Evolutionary conservation across 2,329 filamentous ascomycete genomes (phyloP).

Genomic region (Aspergillus niger): DNA sequence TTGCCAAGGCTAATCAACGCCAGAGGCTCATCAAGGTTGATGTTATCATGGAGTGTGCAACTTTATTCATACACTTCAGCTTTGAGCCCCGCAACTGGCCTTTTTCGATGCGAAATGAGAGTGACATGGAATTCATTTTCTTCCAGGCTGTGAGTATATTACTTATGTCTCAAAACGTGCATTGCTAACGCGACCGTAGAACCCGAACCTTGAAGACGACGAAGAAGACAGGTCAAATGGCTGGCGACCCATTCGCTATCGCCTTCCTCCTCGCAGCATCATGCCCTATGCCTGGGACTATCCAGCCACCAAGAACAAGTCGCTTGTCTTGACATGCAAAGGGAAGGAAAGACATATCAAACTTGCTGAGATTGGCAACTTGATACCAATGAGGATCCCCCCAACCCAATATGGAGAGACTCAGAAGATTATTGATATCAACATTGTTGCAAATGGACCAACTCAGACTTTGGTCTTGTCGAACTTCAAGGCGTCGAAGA

Average conservation of each 20-base stretch:
- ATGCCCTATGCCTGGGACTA: slow-evolving; percentile 99
- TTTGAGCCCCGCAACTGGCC: slow-evolving; percentile 95
- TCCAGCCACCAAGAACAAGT: slow-evolving; percentile 93
- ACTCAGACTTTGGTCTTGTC: slow-evolving; percentile 93
- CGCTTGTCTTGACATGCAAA: slow-evolving; percentile 78
- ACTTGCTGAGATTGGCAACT: slow-evolving; percentile 91
- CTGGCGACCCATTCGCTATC: slow-evolving; percentile 90
- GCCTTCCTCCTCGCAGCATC: slow-evolving; percentile 88
- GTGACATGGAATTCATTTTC: slow-evolving; percentile 94
- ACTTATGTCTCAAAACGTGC: not conserved
- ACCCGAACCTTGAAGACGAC: slow-evolving; percentile 90
- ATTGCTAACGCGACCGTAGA: slow-evolving; percentile 34
- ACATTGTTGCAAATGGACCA: slow-evolving; percentile 91
- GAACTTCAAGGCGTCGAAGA: slow-evolving; percentile 91
- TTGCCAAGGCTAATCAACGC: slow-evolving; percentile 84
- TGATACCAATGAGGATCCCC: slow-evolving; percentile 89
- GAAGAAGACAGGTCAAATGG: slow-evolving; percentile 75
- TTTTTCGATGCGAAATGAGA: slow-evolving; percentile 98
- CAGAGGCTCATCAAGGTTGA: slow-evolving; percentile 87
- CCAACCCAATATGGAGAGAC: slow-evolving; percentile 62
- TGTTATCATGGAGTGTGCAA: slow-evolving; percentile 87
- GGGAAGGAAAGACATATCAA: slow-evolving; percentile 88
- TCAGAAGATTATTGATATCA: slow-evolving; percentile 92
- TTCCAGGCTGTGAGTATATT: slow-evolving; percentile 68
- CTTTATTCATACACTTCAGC: slow-evolving; percentile 88